Conservation (phyloP, 2,329 filamentous ascomycete species). For the Colletotrichum sp. region DNA sequence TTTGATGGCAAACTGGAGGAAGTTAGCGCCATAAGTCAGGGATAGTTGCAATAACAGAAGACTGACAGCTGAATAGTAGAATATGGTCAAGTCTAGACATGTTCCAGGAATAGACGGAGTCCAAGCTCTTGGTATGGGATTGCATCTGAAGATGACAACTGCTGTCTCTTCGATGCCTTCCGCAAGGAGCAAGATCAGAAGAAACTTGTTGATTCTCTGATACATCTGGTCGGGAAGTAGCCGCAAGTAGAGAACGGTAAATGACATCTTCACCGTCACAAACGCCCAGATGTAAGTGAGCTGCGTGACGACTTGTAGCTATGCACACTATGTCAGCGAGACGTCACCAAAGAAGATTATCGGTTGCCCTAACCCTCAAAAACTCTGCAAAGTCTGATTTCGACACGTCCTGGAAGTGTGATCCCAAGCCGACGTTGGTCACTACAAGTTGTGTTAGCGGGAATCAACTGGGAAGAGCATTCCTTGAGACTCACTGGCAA, state of each 20-base stretch:
- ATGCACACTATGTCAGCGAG: neutral
- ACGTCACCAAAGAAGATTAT: neutral
- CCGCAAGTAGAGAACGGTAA: conserved; percentile 18
- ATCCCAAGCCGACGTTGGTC: conserved; percentile 19
- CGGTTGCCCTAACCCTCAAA: neutral
- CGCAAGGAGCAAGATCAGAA: conserved; percentile 10
- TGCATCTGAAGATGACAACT: conserved; percentile 21
- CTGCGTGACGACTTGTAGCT: conserved; percentile 21
- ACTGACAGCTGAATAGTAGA: conserved; percentile 18
- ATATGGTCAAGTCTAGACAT: conserved; percentile 33
- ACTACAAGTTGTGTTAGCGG: neutral
- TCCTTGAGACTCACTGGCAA: conserved; percentile 5
- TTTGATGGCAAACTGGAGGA: conserved; percentile 34
- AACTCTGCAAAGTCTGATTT: conserved; percentile 9
- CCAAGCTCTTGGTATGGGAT: conserved; percentile 20
- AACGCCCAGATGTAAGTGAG: conserved; percentile 22
- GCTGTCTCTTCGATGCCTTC: conserved; percentile 20
- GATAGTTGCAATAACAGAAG: neutral
- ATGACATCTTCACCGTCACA: conserved; percentile 22
- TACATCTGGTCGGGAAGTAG: conserved; percentile 17
- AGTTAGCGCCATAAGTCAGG: neutral
- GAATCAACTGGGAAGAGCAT: neutral
- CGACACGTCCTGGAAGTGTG: conserved; percentile 16
- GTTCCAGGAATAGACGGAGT: conserved; percentile 10
- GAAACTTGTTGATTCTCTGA: conserved; percentile 18